Evolutionary conservation across 2,329 filamentous ascomycete genomes (phyloP).

Genomic region (Alternaria triticina): DNA sequence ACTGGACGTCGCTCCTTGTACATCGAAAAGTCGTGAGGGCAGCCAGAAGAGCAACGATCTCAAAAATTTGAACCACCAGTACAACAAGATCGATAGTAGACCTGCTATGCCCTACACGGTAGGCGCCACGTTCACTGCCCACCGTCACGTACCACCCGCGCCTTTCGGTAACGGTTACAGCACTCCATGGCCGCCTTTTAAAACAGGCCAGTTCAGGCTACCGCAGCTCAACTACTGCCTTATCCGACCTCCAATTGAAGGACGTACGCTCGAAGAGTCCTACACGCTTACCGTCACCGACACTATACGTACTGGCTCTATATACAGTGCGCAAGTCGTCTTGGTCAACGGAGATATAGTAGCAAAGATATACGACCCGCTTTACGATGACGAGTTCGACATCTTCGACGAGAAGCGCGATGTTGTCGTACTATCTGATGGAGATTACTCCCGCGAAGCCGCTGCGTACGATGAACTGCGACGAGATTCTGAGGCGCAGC

Average conservation of each 20-base stretch:
- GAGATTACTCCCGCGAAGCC: slow-evolving; percentile 7
- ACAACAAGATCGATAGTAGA: background rate
- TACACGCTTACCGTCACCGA: background rate
- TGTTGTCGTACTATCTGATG: slow-evolving; percentile 1
- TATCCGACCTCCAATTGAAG: background rate
- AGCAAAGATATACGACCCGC: slow-evolving; percentile 14
- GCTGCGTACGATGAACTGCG: background rate
- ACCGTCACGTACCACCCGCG: background rate
- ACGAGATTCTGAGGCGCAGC: background rate
- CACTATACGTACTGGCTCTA: background rate
- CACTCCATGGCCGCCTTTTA: background rate
- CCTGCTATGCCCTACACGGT: slow-evolving; percentile 3
- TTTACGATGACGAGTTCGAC: slow-evolving; percentile 1
- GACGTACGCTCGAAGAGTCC: background rate
- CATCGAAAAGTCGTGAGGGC: background rate
- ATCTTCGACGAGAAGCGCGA: background rate
- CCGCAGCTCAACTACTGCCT: slow-evolving; percentile 8
- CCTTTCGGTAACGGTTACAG: slow-evolving; percentile 6
- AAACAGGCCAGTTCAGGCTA: background rate
- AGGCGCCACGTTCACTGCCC: slow-evolving; percentile 1
- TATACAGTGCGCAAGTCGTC: slow-evolving; percentile 6
- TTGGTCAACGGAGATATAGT: background rate
- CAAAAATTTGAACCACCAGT: background rate
- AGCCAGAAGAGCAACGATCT: background rate
- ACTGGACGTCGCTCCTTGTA: background rate